Evolutionary conservation across 129 eudicot genomes (phyloP).

Genomic region (Centaurea solstitialis): DNA sequence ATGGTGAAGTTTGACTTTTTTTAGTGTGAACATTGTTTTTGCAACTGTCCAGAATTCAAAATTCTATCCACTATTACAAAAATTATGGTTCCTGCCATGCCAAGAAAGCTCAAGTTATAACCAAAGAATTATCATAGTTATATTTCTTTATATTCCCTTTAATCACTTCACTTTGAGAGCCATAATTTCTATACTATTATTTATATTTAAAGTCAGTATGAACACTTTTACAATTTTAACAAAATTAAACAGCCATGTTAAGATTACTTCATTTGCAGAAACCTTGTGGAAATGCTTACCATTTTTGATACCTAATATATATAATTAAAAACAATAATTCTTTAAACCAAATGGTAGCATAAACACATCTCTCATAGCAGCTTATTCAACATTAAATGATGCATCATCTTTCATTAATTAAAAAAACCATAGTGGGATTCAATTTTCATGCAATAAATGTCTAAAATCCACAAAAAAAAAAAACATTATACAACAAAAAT

Average conservation of each 20-base stretch:
- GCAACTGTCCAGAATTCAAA: neutral
- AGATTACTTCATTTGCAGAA: neutral
- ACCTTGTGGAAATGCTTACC: neutral
- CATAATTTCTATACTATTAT: neutral
- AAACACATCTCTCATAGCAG: neutral
- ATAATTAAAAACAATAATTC: neutral
- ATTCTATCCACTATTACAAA: neutral
- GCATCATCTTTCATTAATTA: neutral
- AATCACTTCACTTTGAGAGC: neutral
- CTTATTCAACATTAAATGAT: neutral
- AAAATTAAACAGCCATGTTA: neutral
- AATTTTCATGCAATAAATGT: neutral
- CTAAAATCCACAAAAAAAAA: neutral
- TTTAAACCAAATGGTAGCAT: neutral
- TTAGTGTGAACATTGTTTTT: neutral
- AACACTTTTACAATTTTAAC: neutral
- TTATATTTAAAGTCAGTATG: neutral
- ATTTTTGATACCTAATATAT: neutral
- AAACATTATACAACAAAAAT: neutral
- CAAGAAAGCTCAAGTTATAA: neutral
- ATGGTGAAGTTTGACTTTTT: neutral
- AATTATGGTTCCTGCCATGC: neutral
- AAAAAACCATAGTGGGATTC: neutral
- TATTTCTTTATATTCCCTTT: neutral
- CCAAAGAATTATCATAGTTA: neutral